Evolutionary conservation across 306 rosid genomes (phyloP).

Genomic region (Amphicarpaea edgeworthii): DNA sequence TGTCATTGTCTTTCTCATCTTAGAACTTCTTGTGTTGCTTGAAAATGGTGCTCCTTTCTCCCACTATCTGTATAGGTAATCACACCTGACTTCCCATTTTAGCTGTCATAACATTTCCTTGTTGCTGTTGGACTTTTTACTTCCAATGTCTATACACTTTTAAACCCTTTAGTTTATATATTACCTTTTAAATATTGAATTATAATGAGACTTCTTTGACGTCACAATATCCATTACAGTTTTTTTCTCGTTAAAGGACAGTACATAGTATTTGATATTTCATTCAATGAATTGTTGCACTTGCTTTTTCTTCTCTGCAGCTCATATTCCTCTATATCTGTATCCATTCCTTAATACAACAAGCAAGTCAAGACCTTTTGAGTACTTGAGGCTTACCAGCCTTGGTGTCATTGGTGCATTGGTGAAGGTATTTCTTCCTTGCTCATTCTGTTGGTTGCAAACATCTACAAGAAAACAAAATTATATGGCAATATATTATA

Average conservation of each 20-base stretch:
- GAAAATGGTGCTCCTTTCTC: constrained; percentile 23
- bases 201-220: neutral
- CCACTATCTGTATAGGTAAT: constrained; percentile 3
- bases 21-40: neutral
- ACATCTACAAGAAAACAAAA: constrained; percentile 23
- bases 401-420: constrained; percentile 98
- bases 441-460: constrained; percentile 35
- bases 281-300: constrained; percentile 1
- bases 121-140: constrained; percentile 8
- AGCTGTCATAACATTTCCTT: constrained; percentile 3
- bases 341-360: constrained; percentile 96
- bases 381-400: constrained; percentile 96
- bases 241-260: constrained; percentile 33
- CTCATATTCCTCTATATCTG: constrained; percentile 92
- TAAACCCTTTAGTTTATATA: neutral
- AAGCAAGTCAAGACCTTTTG: constrained; percentile 94
- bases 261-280: constrained; percentile 28
- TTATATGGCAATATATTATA: neutral
- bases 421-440: constrained; percentile 79
- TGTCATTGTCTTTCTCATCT: constrained; percentile 28
- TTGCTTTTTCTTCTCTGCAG: constrained; percentile 60
- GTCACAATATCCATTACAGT: neutral
- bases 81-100: constrained; percentile 11
- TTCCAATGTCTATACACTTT: constrained; percentile 5
- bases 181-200: constrained; percentile 9